Base-by-base conservation (phyloP, 2,329 filamentous ascomycete genomes). In the Apiospora kogelbergensis region DNA sequence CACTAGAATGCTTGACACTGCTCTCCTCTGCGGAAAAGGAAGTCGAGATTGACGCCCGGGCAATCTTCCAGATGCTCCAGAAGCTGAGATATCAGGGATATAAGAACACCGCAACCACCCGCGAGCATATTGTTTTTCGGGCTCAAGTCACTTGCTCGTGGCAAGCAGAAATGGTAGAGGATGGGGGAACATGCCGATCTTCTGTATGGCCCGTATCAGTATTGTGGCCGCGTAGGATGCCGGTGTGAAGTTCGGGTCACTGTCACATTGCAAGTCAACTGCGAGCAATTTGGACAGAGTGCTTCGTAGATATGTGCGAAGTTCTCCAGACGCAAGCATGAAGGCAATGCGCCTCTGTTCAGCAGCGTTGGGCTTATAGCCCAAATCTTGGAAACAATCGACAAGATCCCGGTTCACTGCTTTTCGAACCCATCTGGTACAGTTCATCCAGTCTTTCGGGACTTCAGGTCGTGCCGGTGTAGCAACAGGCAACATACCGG, bases 291-390 rank as follows among this genome's bases (percentile, higher is more conserved):
- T 67, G 2, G 71, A 72, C 24, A n/a, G 41, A 4, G 63, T 37
- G 5, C 53, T 67, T 3, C 33, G 53, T 10, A 70, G 30, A 67
- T 66, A 71, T 13, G 33, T 15, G 37, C 63, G 53, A 17, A 72
- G 20, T 37, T 70, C 70, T 10, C 68, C 30, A 1, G 69, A 72
- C 22, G 65, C 67, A 13, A 72, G 63, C 2, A 72, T 70, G 68
- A 68, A 72, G 24, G 44, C 66, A 22, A 70, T 41, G n/a, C 40
- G 67, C 37, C 69, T 69, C 22, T 71, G 70, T 11, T 72, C 70
- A n/a, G 46, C 40, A 10, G 63, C 65, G 11, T 7, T 65, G 13
- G 69, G 44, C 63, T 33, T 65, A 17, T 44, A 24, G 5, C 60
- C 48, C 11, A 70, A 7, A 22, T 71, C 68, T 26, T 37, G 57